Percentiles rank a stretch among this genome's conserved stretches.
Conservation (phyloP, 805 yeast genomes). For the Kuraishia capsulata region DNA sequence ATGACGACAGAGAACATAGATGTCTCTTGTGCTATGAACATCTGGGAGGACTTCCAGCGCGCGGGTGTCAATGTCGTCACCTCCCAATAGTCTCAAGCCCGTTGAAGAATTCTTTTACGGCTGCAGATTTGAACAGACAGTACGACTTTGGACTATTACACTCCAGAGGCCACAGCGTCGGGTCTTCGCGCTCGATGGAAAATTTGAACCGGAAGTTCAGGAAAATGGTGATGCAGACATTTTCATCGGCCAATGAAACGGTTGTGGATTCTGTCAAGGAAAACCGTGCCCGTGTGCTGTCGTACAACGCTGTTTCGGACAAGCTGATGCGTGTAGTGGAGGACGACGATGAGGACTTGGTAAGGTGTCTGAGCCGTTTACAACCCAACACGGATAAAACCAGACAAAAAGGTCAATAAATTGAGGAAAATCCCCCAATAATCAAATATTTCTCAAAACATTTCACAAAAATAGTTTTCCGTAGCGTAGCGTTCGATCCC, state of each 20-base stretch:
- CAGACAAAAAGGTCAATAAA: too few relatives aligned
- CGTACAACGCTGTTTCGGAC: neutral
- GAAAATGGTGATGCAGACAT: neutral
- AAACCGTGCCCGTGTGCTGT: neutral
- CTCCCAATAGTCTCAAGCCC: neutral
- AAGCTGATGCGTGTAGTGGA: neutral
- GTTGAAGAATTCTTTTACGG: neutral
- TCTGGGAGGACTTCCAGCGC: neutral
- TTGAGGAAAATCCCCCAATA: too few relatives aligned
- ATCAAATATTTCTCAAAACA: too few relatives aligned
- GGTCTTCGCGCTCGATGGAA: neutral
- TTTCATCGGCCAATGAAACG: neutral
- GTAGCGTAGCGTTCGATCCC: too few relatives aligned
- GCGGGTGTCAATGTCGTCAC: neutral
- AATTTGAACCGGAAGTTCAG: neutral
- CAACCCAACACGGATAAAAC: too few relatives aligned
- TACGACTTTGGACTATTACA: neutral
- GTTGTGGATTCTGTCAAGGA: neutral
- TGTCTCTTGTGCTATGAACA: neutral
- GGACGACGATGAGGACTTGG: neutral
- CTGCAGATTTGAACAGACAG: neutral
- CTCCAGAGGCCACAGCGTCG: neutral
- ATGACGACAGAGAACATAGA: neutral
- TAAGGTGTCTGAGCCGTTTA: too few relatives aligned
- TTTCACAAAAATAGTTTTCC: too few relatives aligned